These are phyloP conservation scores for Coffea eugenioides DNA, from an alignment of 257 asterid species.

Conservation along the genomic window DNA sequence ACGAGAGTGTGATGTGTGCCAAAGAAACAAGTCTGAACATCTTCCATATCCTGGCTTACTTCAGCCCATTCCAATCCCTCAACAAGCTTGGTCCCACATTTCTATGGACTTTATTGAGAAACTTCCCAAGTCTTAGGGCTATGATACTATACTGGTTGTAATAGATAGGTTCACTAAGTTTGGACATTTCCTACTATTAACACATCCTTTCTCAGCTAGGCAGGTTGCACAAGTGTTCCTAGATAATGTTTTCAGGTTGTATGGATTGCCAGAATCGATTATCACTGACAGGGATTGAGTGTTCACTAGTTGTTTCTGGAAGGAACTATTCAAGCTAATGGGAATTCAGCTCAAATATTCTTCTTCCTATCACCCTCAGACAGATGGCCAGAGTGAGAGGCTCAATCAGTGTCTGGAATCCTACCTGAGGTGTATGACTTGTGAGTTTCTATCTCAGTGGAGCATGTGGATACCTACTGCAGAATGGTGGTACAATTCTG, in stretches of 20 bases:
- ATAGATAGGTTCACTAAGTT: neutral
- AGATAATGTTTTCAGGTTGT: neutral
- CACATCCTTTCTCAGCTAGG: neutral
- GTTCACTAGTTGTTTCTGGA: neutral
- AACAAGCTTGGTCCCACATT: neutral
- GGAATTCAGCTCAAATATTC: neutral
- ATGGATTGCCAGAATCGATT: neutral
- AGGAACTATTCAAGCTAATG: neutral
- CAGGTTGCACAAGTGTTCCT: neutral
- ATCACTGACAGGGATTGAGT: neutral
- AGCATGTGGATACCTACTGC: too few relatives aligned
- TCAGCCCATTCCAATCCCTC: neutral
- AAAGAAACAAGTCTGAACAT: too few relatives aligned
- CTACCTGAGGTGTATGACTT: too few relatives aligned
- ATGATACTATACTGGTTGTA: neutral
- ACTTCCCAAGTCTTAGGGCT: neutral
- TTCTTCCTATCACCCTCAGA: too few relatives aligned
- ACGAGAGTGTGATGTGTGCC: neutral
- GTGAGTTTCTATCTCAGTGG: too few relatives aligned
- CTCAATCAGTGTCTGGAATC: neutral
- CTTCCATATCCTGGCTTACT: neutral
- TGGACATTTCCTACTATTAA: neutral
- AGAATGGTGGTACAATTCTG: too few relatives aligned
- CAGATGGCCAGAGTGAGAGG: neutral
- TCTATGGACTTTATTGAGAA: neutral